Conservation (phyloP, 2,329 filamentous ascomycete genomes). For the Trichoderma gracile region DNA sequence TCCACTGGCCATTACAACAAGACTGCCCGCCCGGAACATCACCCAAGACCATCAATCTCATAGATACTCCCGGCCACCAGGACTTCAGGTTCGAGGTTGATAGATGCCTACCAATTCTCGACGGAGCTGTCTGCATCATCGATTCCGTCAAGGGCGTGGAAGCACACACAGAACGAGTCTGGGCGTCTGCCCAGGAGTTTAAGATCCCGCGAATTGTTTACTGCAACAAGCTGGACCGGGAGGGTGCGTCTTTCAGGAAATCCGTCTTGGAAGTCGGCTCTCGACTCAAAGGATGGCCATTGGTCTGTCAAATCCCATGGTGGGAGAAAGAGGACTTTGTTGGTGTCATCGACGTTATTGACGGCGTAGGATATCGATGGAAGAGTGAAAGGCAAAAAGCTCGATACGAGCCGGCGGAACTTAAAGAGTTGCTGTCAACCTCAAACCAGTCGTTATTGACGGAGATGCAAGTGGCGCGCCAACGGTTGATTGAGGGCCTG, state of each 20-base stretch:
- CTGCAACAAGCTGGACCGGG: conserved; percentile 77
- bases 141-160: conserved; percentile 93
- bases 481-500: conserved; percentile 76
- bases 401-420: conserved; percentile 35
- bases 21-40: conserved; percentile 42
- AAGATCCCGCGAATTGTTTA: conserved; percentile 78
- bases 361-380: conserved; percentile 75
- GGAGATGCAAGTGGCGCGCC: conserved; percentile 74
- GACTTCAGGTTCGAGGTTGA: conserved; percentile 98
- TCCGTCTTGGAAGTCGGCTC: conserved; percentile 84
- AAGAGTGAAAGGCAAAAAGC: conserved; percentile 47
- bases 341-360: conserved; percentile 82
- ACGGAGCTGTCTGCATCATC: conserved; percentile 89
- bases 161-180: conserved; percentile 95
- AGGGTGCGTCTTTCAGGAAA: conserved; percentile 76
- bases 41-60: conserved; percentile 78
- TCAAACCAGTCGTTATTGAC: conserved; percentile 55
- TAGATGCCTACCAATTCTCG: conserved; percentile 81
- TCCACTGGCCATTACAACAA: conserved; percentile 76
- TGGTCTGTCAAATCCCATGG: conserved; percentile 94
- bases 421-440: conserved; percentile 44
- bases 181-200: conserved; percentile 85
- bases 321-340: conserved; percentile 79
- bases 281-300: conserved; percentile 78
- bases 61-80: conserved; percentile 94